Evolutionary conservation across 75 land plant genomes (phyloP).

Genomic region (Pinus tabuliformis): DNA sequence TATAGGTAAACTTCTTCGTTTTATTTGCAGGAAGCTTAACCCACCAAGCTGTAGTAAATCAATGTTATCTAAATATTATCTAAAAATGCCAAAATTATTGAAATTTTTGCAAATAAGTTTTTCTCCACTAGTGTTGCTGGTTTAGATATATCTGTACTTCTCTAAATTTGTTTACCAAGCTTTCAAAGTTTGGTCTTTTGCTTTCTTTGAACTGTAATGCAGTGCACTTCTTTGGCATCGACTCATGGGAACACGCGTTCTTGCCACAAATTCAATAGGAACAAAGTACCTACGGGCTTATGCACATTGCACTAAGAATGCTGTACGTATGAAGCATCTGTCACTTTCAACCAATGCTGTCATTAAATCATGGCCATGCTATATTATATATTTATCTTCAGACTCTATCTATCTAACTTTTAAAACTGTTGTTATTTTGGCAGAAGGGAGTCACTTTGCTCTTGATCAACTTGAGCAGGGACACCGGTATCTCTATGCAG

Average conservation of each 20-base stretch:
- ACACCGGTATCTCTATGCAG: conserved; percentile 10
- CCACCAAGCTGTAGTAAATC: too few species aligned
- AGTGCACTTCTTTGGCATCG: conserved; percentile 93
- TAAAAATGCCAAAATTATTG: too few species aligned
- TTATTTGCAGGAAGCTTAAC: too few species aligned
- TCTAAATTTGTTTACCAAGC: too few species aligned
- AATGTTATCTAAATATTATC: too few species aligned
- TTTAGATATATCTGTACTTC: too few species aligned
- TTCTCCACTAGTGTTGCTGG: too few species aligned
- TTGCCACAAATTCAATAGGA: conserved; percentile 49
- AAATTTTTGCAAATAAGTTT: too few species aligned
- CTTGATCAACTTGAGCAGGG: conserved; percentile 47
- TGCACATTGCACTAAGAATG: conserved; percentile 77
- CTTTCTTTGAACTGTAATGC: conserved; percentile 8
- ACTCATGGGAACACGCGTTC: conserved; percentile 74
- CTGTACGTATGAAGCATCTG: conserved; percentile 29
- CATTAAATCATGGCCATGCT: too few species aligned
- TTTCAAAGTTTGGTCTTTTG: too few species aligned
- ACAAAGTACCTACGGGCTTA: conserved; percentile 59
- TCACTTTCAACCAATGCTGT: too few species aligned
- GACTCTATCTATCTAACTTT: neutral
- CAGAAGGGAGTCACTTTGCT: conserved; percentile 56
- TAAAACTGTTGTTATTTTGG: neutral
- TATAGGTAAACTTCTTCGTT: conserved; percentile 47
- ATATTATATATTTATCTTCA: too few species aligned